phyloP scores from a whole-genome alignment of 192 early-diverging fungal species.

The Coemansia sp. region DNA sequence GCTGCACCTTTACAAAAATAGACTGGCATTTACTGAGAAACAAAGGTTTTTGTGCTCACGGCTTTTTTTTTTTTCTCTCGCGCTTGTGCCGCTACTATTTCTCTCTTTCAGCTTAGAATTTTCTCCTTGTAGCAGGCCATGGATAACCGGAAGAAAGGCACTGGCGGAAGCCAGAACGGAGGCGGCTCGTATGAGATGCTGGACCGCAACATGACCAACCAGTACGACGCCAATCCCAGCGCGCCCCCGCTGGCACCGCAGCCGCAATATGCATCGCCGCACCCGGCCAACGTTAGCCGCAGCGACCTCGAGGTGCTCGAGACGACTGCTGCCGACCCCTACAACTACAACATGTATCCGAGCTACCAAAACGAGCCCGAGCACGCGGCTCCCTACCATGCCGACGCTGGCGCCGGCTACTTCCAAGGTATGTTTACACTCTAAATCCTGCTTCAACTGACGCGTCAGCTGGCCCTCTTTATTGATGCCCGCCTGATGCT shows the following conservation, averaged over 20 bases:
- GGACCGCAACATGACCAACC: slow-evolving; percentile 39
- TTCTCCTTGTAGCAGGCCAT: slow-evolving; percentile 5
- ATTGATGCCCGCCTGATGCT: neutral
- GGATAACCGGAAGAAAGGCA: slow-evolving; percentile 33
- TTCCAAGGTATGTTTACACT: slow-evolving; percentile 30
- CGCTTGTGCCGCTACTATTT: slow-evolving; percentile 4
- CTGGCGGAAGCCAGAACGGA: slow-evolving; percentile 7
- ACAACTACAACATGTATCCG: slow-evolving; percentile 36
- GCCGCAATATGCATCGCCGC: slow-evolving; percentile 19
- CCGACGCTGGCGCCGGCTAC: slow-evolving; percentile 42
- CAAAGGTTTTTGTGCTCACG: too few species aligned
- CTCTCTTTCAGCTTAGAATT: neutral
- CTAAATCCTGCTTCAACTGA: neutral
- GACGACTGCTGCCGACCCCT: slow-evolving; percentile 24
- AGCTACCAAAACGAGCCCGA: slow-evolving; percentile 15
- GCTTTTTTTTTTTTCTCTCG: neutral
- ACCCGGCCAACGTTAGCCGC: slow-evolving; percentile 28
- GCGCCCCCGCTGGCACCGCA: slow-evolving; percentile 16
- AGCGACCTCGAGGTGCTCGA: slow-evolving; percentile 54
- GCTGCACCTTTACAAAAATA: too few species aligned
- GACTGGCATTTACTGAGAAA: too few species aligned
- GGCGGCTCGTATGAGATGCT: slow-evolving; percentile 53
- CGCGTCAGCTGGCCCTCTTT: slow-evolving; percentile 3
- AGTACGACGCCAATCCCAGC: slow-evolving; percentile 19
- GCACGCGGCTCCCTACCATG: slow-evolving; percentile 4